Evolutionary conservation across 2,329 filamentous ascomycete genomes (phyloP), one percentile per base, ranked within the genome.

Genomic region (Aurifilum marmelostoma): DNA sequence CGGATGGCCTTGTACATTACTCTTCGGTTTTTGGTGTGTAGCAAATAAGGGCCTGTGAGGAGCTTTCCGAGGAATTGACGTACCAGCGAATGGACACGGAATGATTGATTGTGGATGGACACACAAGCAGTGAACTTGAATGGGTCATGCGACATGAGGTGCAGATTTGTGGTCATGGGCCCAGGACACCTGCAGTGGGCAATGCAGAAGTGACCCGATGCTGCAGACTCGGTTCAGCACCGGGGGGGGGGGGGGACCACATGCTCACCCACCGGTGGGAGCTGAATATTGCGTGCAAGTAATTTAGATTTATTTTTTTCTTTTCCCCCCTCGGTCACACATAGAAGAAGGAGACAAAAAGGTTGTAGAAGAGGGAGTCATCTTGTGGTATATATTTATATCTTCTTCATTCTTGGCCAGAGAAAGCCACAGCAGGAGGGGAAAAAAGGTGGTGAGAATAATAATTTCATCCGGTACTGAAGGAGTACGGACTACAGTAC

Each of bases 111-210:
- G 4, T 47, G 18, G 41, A 47, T 47, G 6, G 6, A 47, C 41
- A 43, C 41, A 21, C 16, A 18, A 47, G 41, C 41, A 47, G 2
- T 6, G 6, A 16, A 47, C 41, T 18, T 1, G 8, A 5, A 18
- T 6, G 12, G 11, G 43, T 47, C 43, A 47, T 21, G 7, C 21
- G 43, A 7, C 21, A 47, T 9, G 43, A 47, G 43, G n/a, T n/a
- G 43, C 43, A 47, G 21, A 39, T 56, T 32, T 21, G 18, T 50
- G n/a, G n/a, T 65, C 63, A 65, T 34, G 50, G 50, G 50, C 47
- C 50, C 50, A 41, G 63, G 18, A 47, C 63, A 56, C 50, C 50
- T 58, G 63, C 50, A 65, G 63, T 47, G 21, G 7, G 43, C 43
- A 47, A n/a, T 4, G 21, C 6, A 9, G 12, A 54, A 24, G 50